Base-by-base conservation (phyloP, 2,329 filamentous ascomycete genomes). In the Alternaria conjuncta region DNA sequence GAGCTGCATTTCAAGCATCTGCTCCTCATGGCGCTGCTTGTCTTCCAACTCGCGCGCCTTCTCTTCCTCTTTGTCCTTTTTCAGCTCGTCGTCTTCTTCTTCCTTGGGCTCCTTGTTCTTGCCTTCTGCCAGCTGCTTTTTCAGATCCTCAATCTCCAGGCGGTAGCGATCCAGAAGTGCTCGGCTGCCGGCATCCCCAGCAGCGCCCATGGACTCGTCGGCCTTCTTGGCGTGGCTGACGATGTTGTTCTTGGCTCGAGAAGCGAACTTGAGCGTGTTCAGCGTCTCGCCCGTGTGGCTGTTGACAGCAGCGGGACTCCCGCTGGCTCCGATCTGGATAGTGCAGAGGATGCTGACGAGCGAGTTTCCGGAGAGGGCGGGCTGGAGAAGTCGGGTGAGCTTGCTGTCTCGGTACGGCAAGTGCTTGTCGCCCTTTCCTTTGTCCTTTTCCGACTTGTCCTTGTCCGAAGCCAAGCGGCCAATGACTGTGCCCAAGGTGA, bases 1-100 rank as follows among this genome's bases (percentile, higher is more conserved):
- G 50, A 99, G 87, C 78, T 99, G 96, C 92, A 99, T 98, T 81
- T 99, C 96, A 58, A 99, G 86, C 87, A 99, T 95, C 80, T 99
- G 96, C 82, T 98, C 96, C 77, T 97, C 94, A 71, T 97, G 96
- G 43, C 94, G 89, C 70, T 93, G 88, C 70, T 94, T 90, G 8
- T 92, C 92, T 80, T 97, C 93, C 23, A 83, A 67, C 71, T 91
- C 90, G 18, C 90, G 86, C 44, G 85, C 89, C 70, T 73, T 78
- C 45, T 90, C 87, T 74, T 96, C 92, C 70, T 92, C 89, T 73
- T 92, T 88, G 53, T 89, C 88, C 63, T 91, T 87, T 55, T 86
- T 88, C 28, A 75, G 56, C 30, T 82, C 79, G 50, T 87, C 86
- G 47, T 88, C 76, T 65, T 69, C 68, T 70, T 68, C 87, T 13